phyloP scores from a whole-genome alignment of 2,329 filamentous ascomycete genomes.

The Teratosphaeriaceae sp. region DNA sequence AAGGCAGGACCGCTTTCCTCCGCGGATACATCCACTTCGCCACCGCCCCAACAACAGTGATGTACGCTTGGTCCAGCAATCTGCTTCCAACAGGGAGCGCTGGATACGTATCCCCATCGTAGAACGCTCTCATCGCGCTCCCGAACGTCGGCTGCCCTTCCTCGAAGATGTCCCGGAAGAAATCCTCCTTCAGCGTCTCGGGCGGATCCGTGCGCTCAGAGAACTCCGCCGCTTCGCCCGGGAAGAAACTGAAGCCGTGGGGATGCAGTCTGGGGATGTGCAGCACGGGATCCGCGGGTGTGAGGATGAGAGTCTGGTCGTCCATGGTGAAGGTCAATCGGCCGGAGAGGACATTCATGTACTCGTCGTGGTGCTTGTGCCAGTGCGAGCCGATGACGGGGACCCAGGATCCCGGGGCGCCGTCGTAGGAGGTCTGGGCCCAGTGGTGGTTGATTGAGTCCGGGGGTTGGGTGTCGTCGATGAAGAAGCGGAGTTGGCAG shows the following conservation, averaged over 20 bases:
- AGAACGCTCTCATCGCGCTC: slow-evolving; percentile 8
- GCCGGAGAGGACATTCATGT: slow-evolving; percentile 7
- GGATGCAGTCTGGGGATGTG: slow-evolving; percentile 9
- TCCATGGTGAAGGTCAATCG: slow-evolving; percentile 11
- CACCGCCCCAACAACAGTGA: slow-evolving; percentile 4
- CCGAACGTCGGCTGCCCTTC: slow-evolving; percentile 6
- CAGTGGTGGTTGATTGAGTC: slow-evolving; percentile 8
- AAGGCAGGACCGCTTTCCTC: slow-evolving; percentile 1
- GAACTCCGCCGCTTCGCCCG: slow-evolving; percentile 6
- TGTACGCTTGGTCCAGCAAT: slow-evolving; percentile 11
- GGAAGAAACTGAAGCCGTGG: slow-evolving; percentile 12
- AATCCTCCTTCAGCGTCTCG: slow-evolving; percentile 13
- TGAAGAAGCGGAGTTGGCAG: slow-evolving; percentile 10
- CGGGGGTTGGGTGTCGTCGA: slow-evolving; percentile 9
- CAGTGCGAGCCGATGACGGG: slow-evolving; percentile 11
- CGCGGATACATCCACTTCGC: slow-evolving; percentile 5
- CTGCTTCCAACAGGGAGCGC: slow-evolving; percentile 10
- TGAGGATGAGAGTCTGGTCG: slow-evolving; percentile 5
- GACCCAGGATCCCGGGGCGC: slow-evolving; percentile 7
- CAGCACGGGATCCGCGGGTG: slow-evolving; percentile 4
- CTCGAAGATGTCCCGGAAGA: slow-evolving; percentile 11
- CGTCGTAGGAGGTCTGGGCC: slow-evolving; percentile 9
- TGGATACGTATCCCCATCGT: slow-evolving; percentile 14
- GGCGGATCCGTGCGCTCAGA: slow-evolving; percentile 11
- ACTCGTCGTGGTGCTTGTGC: slow-evolving; percentile 9